Conservation (phyloP, 192 early-diverging fungal genomes). For the Podochytrium sp. region DNA sequence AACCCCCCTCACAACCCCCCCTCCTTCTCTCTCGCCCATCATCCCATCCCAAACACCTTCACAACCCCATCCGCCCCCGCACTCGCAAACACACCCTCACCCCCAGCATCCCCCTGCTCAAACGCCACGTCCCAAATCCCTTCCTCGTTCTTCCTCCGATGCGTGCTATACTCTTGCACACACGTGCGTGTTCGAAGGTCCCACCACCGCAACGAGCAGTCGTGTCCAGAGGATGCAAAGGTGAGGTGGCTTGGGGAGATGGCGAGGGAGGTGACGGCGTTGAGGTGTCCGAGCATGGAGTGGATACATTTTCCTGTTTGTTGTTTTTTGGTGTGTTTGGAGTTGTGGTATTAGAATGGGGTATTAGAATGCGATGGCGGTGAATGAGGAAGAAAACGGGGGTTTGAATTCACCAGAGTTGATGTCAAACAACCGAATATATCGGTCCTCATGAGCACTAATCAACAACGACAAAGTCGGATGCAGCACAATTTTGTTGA, state of each 20-base stretch:
- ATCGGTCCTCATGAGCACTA: conserved; percentile 78
- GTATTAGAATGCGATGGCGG: no score
- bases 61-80: conserved; percentile 17
- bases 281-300: conserved; percentile 70
- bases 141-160: conserved; percentile 74
- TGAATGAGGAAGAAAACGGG: background rate
- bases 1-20: no score
- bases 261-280: conserved; percentile 68
- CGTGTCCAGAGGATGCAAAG: conserved; percentile 75
- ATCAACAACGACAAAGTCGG: conserved; percentile 73
- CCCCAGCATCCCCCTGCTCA: background rate
- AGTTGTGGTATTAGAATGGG: background rate
- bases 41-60: conserved; percentile 11
- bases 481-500: conserved; percentile 75
- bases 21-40: no score
- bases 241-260: conserved; percentile 65
- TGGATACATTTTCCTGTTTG: conserved; percentile 61
- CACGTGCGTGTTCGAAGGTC: conserved; percentile 67
- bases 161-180: conserved; percentile 72
- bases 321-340: no score
- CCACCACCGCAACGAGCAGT: conserved; percentile 78
- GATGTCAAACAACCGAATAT: conserved; percentile 75
- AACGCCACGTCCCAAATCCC: conserved; percentile 59
- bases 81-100: background rate
- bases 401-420: conserved; percentile 60